Evolutionary conservation across 345 rosid genomes (phyloP), one percentile per base, ranked within the genome.

Genomic region (Citropsis articulata): DNA sequence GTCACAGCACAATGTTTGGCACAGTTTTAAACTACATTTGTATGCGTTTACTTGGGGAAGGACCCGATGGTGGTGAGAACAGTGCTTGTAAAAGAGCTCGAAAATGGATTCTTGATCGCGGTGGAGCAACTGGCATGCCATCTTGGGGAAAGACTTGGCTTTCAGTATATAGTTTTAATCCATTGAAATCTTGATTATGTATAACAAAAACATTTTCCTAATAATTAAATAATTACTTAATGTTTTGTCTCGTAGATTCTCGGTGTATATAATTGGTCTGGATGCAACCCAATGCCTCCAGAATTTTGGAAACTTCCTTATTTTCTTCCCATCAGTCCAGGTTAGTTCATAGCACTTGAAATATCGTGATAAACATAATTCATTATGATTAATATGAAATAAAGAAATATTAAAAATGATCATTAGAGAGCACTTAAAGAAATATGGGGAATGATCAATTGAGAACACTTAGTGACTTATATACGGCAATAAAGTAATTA

Each of bases 261-360:
- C 1, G 55, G 55, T 48, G 21, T 48, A 3, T 48, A 48, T 48
- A 5, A 48, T 14, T 48, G 55, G 55, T 16, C 55, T 48, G 55
- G 55, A 48, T 14, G 55, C 55, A 48, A 48, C 19, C 55, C 55
- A 4, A 48, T 48, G 83, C 86, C 86, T 62, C 83, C 40, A 38
- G 10, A 38, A 38, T 38, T 83, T 73, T 83, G 83, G 83, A 72
- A 62, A 31, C 60, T 84, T 40, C 86, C 84, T 24, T 81, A 81
- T 5, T 83, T 83, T 70, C 81, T 83, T 57, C 86, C 86, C 14
- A 74, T 81, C 79, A 66, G 81, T 71, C 86, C 84, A 59, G 86
- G 86, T 83, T 19, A 3, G 65, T 24, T 45, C 6, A 50, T 14
- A 4, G 21, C 1, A 14, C 21, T 50, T 50, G 19, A 14, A 48